Evolutionary conservation across 2,329 filamentous ascomycete species (phyloP), one percentile per base, ranked within the genome.

Genomic region (Hypoxylon sp.): DNA sequence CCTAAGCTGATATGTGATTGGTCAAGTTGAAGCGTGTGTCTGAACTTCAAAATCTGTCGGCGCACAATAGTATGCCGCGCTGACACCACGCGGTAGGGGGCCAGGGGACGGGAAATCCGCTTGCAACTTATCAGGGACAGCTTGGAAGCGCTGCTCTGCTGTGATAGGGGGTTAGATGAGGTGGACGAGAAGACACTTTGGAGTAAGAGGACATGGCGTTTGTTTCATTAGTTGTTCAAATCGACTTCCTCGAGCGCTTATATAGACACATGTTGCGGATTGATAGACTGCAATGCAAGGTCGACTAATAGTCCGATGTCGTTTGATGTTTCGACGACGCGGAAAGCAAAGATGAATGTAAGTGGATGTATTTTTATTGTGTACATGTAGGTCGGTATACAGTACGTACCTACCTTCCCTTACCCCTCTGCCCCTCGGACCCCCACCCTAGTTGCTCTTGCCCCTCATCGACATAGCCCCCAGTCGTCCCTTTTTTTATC

Each of bases 1-100:
- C 73, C 70, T 76, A 75, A 17, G 41, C 41, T 11, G 58, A 52
- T 8, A 1, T 15, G n/a, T 56, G 19, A 72, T 72, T 72, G 70
- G 71, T 17, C 20, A 44, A 24, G n/a, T 8, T 11, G 41, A 48
- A 50, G 52, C 56, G 57, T 60, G 47, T 53, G 24, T 4, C 24
- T 54, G n/a, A 43, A 13, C 17, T 3, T 20, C 15, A 11, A 26
- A 56, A 56, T 62, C 30, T 56, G 58, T 61, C 39, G 50, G 64
- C 37, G 44, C 57, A 44, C 46, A 39, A 46, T 43, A 32, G 24
- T 26, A 26, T 54, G 15, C n/a, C 20, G 43, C 7, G 53, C 10
- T 56, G 20, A 26, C 24, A 26, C 24, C 7, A 26, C 24, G 24
- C 24, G 24, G 24, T 26, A 11, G 15, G 17, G 41, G 22, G 50